Base-by-base conservation (phyloP, 2,329 filamentous ascomycete genomes). In the Cordyceps cateniannulata region DNA sequence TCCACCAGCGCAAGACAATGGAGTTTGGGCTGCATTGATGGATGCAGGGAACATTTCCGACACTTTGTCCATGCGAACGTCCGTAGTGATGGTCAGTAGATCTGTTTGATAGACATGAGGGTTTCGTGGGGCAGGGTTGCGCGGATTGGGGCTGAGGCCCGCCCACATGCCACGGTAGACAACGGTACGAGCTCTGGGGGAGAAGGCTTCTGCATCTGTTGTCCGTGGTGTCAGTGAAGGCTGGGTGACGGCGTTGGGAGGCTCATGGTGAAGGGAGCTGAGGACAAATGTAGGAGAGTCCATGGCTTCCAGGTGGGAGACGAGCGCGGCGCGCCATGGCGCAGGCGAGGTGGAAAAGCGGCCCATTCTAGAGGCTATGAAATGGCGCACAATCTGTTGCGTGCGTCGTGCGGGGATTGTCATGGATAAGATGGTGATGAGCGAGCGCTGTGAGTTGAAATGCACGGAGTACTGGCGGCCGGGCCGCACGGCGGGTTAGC, bases 161-260 rank as follows among this genome's bases (percentile, higher is more conserved):
- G 86, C 87, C 85, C 90, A 96, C 76, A 96, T 86, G 66, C 92
- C 91, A 63, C 93, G 88, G 76, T 86, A 93, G 69, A 96, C 85
- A 74, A 93, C 95, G 68, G 85, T 92, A 58, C 92, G 85, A 9
- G 85, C 88, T 59, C 90, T 83, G 1, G 86, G 81, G 5, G 69
- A 61, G 64, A 72, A 72, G 0, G 80, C 77, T 1, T 79, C 66
- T 63, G 75, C 75, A 71, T 0, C 81, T 78, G 5, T 79, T 63
- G 67, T 75, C 74, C 9, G 75, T 12, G 22, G 57, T 5, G 32
- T 16, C 20, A 16, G 20, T 47, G 20, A 48, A 53, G 38, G 57
- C 47, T 20, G 57, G 20, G 58, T 20, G 44, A 14, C 22, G 58
- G 56, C 45, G 64, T 57, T 5, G 63, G 12, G 10, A 12, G 32